phyloP scores from a whole-genome alignment of 208 protist species.

The Trypanosoma theileri region DNA sequence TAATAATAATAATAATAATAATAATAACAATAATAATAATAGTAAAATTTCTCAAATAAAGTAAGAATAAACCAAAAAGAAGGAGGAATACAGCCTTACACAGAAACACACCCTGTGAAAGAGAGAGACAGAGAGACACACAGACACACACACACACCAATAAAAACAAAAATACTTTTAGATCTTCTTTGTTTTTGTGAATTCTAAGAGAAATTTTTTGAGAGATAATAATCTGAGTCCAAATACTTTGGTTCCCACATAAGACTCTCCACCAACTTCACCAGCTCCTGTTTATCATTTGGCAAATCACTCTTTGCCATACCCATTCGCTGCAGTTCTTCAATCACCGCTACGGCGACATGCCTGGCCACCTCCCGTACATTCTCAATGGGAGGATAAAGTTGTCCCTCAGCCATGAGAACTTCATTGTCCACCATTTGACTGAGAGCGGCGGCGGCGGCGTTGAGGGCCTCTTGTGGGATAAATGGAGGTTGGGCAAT shows the following conservation, averaged over 20 bases:
- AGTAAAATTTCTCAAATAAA: constrained; percentile 15
- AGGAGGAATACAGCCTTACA: too few species aligned
- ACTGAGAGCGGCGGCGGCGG: constrained; percentile 71
- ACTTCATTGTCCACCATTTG: constrained; percentile 32
- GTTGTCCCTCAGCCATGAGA: constrained; percentile 26
- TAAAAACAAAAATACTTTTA: constrained; percentile 6
- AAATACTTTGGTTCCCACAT: constrained; percentile 62
- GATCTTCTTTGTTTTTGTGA: not conserved
- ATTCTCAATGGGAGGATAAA: constrained; percentile 58
- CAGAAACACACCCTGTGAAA: too few species aligned
- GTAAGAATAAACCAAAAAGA: not conserved
- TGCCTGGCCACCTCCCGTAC: constrained; percentile 45
- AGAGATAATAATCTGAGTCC: constrained; percentile 62
- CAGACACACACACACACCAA: not conserved
- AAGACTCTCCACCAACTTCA: constrained; percentile 35
- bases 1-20: constrained; percentile 25
- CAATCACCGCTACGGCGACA: constrained; percentile 51
- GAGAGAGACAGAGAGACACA: too few species aligned
- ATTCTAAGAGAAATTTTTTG: constrained; percentile 29
- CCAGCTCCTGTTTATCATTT: constrained; percentile 36
- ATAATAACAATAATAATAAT: constrained; percentile 9
- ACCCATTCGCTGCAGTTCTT: constrained; percentile 44
- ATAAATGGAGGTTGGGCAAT: constrained; percentile 79
- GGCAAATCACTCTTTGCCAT: constrained; percentile 41
- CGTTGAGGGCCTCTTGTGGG: constrained; percentile 87